phyloP scores from a whole-genome alignment of 306 rosid species.

The Astragalus glycyphyllos region DNA sequence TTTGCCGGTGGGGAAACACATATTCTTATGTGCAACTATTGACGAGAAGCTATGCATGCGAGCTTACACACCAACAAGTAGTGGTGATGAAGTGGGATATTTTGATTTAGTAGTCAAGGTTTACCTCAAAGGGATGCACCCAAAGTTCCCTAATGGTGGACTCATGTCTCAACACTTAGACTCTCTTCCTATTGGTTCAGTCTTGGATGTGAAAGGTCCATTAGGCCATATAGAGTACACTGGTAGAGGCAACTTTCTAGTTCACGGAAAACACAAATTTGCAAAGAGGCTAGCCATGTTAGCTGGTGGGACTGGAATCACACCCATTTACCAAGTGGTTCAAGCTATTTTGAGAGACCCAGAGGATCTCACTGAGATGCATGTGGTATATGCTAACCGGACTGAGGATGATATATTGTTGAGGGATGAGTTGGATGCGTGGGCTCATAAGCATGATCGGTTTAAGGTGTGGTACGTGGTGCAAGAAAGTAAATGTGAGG shows the following conservation, averaged over 20 bases:
- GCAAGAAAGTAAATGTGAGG: slow-evolving; percentile 48
- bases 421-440: slow-evolving; percentile 64
- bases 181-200: not conserved
- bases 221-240: not conserved
- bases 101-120: not conserved
- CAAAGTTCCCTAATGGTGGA: slow-evolving; percentile 69
- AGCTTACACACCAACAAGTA: not conserved
- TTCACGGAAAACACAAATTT: slow-evolving; percentile 31
- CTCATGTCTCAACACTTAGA: slow-evolving; percentile 56
- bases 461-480: slow-evolving; percentile 78
- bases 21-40: not conserved
- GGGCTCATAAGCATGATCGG: slow-evolving; percentile 55
- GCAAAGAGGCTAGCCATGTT: slow-evolving; percentile 64
- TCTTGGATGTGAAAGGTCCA: not conserved
- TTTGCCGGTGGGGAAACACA: not conserved
- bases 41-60: not conserved
- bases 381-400: slow-evolving; percentile 68
- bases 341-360: not conserved
- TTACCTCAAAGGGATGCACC: not conserved
- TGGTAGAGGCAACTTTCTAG: not conserved
- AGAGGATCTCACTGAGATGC: not conserved
- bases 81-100: not conserved
- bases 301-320: slow-evolving; percentile 28
- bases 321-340: not conserved
- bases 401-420: slow-evolving; percentile 72